A percentile compares a stretch with the other conserved stretches of the same genome.
Conservation (phyloP, 1,284 basidiomycete species). For the Ganoderma boninense region DNA sequence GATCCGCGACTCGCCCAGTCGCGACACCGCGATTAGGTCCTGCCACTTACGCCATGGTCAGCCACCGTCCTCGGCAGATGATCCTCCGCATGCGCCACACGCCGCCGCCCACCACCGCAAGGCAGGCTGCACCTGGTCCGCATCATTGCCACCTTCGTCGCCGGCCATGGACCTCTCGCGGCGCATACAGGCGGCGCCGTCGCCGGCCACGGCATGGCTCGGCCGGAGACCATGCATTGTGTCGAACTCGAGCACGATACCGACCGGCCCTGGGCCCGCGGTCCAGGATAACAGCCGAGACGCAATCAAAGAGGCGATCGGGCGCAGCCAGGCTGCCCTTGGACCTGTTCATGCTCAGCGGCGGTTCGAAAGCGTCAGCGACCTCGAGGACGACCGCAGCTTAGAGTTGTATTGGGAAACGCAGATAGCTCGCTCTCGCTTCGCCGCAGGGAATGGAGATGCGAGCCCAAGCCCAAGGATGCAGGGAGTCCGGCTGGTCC, state of each 20-base stretch:
- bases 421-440: slow-evolving; percentile 45
- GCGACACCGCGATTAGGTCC: slow-evolving; percentile 19
- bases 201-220: slow-evolving; percentile 25
- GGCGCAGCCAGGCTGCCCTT: slow-evolving; percentile 34
- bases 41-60: slow-evolving; percentile 29
- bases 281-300: slow-evolving; percentile 35
- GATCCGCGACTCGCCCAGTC: slow-evolving; percentile 14
- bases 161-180: slow-evolving; percentile 33
- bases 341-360: slow-evolving; percentile 23
- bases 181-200: slow-evolving; percentile 33
- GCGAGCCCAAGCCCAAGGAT: slow-evolving; percentile 2
- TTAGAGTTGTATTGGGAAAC: slow-evolving; percentile 50
- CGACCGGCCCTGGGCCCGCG: slow-evolving; percentile 33
- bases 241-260: slow-evolving; percentile 34
- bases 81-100: slow-evolving; percentile 20
- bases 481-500: slow-evolving; percentile 28
- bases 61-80: slow-evolving; percentile 23
- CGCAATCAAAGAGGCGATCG: slow-evolving; percentile 39
- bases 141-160: slow-evolving; percentile 30
- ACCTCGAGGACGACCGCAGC: slow-evolving; percentile 39
- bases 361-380: slow-evolving; percentile 33
- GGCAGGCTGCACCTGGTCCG: slow-evolving; percentile 9
- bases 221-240: slow-evolving; percentile 38
- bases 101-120: slow-evolving; percentile 11
- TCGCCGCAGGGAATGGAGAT: slow-evolving; percentile 27